Evolutionary conservation across 495 filamentous ascomycete genomes (phyloP).

Genomic region (Aspergillus sclerotioniger): DNA sequence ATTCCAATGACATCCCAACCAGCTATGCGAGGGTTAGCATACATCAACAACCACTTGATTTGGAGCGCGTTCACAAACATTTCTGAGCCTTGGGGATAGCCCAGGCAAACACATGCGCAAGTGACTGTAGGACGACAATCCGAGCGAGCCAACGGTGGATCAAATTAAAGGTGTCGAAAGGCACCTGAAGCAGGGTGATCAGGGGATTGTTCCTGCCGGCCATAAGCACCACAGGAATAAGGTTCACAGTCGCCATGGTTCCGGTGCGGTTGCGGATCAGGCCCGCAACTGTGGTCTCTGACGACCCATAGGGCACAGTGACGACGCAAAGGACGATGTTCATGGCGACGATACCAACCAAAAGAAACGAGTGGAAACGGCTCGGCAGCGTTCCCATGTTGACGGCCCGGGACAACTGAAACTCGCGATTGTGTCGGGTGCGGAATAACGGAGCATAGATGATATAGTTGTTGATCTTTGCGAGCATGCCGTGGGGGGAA

Average conservation of each 20-base stretch:
- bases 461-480: constrained; percentile 73
- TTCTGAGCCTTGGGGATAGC: constrained; percentile 64
- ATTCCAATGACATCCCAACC: constrained; percentile 61
- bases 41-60: background rate
- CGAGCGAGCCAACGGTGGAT: constrained; percentile 78
- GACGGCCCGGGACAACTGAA: constrained; percentile 71
- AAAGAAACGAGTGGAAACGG: constrained; percentile 72
- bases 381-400: constrained; percentile 86
- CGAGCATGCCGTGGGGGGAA: constrained; percentile 43
- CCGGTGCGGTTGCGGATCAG: constrained; percentile 72
- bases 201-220: constrained; percentile 70
- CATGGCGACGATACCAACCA: constrained; percentile 67
- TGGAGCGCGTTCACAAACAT: constrained; percentile 24
- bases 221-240: constrained; percentile 71
- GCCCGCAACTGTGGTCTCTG: constrained; percentile 44
- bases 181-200: constrained; percentile 61
- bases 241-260: constrained; percentile 70
- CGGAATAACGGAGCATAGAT: constrained; percentile 82
- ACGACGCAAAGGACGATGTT: constrained; percentile 78
- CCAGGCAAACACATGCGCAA: constrained; percentile 65
- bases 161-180: constrained; percentile 77
- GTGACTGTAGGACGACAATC: constrained; percentile 63
- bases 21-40: constrained; percentile 23
- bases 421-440: constrained; percentile 82
- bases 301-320: constrained; percentile 57